These are phyloP conservation scores for Mycena sp. DNA, from an alignment of 1,284 basidiomycete species.

Conservation along the genomic window DNA sequence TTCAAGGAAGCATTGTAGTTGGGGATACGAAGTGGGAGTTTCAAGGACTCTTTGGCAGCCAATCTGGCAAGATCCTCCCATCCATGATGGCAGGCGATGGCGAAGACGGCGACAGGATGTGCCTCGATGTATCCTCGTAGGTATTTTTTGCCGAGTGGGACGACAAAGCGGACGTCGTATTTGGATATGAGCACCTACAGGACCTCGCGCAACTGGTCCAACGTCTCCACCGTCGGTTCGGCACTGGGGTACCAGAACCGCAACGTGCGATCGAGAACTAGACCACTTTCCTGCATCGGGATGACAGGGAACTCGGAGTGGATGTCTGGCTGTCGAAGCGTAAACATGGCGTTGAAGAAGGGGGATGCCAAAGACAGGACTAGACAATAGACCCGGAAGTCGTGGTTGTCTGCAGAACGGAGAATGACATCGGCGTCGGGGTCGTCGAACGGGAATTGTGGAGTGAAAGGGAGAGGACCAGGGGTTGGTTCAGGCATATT, in stretches of 20 bases:
- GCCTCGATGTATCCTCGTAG: constrained; percentile 38
- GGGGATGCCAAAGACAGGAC: background rate
- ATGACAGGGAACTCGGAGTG: background rate
- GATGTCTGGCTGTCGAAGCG: background rate
- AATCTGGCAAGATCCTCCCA: constrained; percentile 51
- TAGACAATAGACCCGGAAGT: background rate
- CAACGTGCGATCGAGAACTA: background rate
- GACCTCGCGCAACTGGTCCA: background rate
- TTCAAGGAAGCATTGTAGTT: no score
- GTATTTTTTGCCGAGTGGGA: background rate
- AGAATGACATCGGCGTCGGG: background rate
- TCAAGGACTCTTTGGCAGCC: constrained; percentile 50
- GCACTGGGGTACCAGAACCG: background rate
- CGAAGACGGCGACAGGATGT: constrained; percentile 59
- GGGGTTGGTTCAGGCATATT: no score
- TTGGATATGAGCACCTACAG: background rate
- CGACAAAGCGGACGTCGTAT: background rate
- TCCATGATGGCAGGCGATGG: constrained; percentile 58
- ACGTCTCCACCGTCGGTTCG: background rate
- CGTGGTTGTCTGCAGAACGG: background rate
- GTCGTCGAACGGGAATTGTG: no score
- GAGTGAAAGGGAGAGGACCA: no score
- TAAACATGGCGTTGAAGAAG: background rate
- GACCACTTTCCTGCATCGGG: background rate
- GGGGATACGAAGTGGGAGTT: background rate